Percentiles rank a stretch among this genome's conserved stretches.
These are phyloP conservation scores for Salix brachista DNA, from an alignment of 345 rosid species.

Conservation along the genomic window DNA sequence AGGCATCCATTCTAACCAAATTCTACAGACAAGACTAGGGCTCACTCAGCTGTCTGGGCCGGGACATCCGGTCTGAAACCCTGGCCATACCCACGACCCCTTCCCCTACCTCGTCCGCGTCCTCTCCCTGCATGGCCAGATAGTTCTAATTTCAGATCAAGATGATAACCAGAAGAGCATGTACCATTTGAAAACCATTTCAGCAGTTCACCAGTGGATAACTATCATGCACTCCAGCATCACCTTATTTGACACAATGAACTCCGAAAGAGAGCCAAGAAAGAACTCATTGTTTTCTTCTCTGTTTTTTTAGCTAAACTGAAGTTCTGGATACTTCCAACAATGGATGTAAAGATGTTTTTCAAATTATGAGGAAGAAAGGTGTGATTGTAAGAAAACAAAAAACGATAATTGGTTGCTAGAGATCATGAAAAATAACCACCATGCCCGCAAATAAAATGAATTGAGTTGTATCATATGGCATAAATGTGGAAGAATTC, in stretches of 20 bases:
- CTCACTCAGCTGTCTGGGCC: neutral
- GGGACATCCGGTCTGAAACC: neutral
- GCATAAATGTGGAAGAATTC: neutral
- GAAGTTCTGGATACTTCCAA: neutral
- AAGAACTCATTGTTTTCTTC: neutral
- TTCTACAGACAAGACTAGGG: neutral
- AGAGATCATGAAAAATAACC: neutral
- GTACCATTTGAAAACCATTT: neutral
- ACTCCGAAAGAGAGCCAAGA: neutral
- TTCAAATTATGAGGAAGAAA: neutral
- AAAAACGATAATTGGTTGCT: neutral
- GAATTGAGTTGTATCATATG: neutral
- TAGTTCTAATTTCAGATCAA: neutral
- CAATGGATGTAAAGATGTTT: neutral
- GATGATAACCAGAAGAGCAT: neutral
- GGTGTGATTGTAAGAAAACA: neutral
- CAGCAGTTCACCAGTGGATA: neutral
- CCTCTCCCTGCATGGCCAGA: neutral
- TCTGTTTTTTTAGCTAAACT: neutral
- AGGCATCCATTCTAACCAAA: neutral
- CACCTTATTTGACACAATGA: neutral
- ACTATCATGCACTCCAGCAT: neutral
- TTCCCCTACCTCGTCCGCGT: neutral
- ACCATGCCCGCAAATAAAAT: neutral
- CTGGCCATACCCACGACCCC: neutral